A percentile compares a stretch with the other conserved stretches of the same genome.
These are phyloP conservation scores for Bretschneidera sinensis DNA, from an alignment of 345 rosid genomes.

Conservation along the genomic window DNA sequence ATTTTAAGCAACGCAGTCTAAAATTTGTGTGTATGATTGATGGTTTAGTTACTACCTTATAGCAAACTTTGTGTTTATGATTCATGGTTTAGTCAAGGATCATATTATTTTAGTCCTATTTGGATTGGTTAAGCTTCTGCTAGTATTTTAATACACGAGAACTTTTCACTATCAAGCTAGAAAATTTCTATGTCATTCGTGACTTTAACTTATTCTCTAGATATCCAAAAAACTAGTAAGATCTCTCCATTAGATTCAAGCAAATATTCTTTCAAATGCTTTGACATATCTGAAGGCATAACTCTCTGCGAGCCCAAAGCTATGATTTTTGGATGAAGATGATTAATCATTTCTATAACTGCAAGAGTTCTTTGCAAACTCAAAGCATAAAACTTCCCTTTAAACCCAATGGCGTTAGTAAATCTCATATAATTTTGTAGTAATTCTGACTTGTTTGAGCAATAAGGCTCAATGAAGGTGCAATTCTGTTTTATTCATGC, in stretches of 20 bases:
- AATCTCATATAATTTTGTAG: no score
- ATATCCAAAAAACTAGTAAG: conserved; percentile 22
- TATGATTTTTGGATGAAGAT: conserved; percentile 2
- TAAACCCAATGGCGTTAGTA: no score
- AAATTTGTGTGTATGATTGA: no score
- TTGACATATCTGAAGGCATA: conserved; percentile 9
- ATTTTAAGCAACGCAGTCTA: no score
- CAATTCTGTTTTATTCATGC: conserved; percentile 25
- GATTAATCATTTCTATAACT: conserved; percentile 13
- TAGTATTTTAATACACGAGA: conserved; percentile 18
- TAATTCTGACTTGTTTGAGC: neutral
- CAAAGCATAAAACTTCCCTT: conserved; percentile 32
- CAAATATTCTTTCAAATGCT: conserved; percentile 26
- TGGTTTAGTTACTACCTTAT: no score
- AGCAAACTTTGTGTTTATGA: no score
- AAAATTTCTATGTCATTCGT: conserved; percentile 28
- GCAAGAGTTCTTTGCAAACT: conserved; percentile 28
- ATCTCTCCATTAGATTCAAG: conserved; percentile 26
- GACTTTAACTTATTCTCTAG: conserved; percentile 5
- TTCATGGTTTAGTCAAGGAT: no score
- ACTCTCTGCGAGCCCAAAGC: conserved; percentile 18
- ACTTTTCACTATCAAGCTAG: conserved; percentile 11
- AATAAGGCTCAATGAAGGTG: conserved; percentile 17
- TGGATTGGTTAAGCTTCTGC: no score
- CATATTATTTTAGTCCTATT: no score